Evolutionary conservation across 768 basidiomycete species (phyloP).

Genomic region (Cystofilobasidium ferigula): DNA sequence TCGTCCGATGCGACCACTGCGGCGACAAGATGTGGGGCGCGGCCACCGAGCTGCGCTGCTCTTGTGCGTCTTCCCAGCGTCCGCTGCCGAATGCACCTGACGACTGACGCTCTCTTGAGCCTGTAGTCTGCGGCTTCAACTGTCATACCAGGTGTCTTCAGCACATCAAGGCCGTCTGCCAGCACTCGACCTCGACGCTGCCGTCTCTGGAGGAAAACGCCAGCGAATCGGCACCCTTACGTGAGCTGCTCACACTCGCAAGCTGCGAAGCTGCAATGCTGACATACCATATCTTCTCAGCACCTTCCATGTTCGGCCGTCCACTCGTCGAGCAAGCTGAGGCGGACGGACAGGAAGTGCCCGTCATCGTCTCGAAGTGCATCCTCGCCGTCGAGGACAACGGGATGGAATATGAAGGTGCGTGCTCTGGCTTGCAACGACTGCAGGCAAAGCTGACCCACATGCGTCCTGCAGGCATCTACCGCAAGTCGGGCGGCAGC

Average conservation of each 20-base stretch:
- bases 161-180: conserved; percentile 56
- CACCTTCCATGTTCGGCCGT: conserved; percentile 84
- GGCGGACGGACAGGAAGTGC: conserved; percentile 46
- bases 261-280: conserved; percentile 17
- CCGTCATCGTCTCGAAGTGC: conserved; percentile 88
- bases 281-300: conserved; percentile 40
- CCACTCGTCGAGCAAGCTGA: conserved; percentile 70
- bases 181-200: conserved; percentile 33
- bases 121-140: conserved; percentile 64
- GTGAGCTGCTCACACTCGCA: conserved; percentile 30
- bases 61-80: conserved; percentile 48
- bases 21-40: conserved; percentile 98
- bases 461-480: conserved; percentile 48
- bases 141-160: conserved; percentile 78
- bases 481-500: conserved; percentile 91
- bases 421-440: background rate
- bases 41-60: conserved; percentile 65
- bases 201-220: conserved; percentile 12
- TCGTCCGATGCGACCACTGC: conserved; percentile 88
- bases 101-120: background rate
- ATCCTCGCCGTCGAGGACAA: conserved; percentile 81
- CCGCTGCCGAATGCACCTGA: background rate
- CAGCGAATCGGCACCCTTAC: conserved; percentile 34
- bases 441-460: background rate
- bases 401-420: conserved; percentile 80